phyloP scores from a whole-genome alignment of 2,329 filamentous ascomycete species.

The Calcarisporium arbuscula region DNA sequence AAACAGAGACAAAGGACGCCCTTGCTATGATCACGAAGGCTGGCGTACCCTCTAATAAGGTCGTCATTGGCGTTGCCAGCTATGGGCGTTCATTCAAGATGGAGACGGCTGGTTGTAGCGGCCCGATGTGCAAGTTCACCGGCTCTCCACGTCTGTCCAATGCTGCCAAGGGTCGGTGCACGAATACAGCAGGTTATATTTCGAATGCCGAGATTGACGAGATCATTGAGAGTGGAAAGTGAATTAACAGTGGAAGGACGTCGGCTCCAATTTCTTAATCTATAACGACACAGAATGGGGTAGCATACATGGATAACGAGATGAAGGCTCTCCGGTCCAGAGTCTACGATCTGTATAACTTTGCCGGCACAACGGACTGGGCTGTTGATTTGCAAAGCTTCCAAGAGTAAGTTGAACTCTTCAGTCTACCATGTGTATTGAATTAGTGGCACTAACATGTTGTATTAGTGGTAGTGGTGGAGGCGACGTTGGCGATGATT shows the following conservation, averaged over 20 bases:
- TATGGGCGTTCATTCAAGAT: slow-evolving; percentile 29
- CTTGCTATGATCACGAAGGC: slow-evolving; percentile 23
- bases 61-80: slow-evolving; percentile 23
- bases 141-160: slow-evolving; percentile 17
- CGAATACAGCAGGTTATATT: slow-evolving; percentile 22
- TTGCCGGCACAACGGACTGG: slow-evolving; percentile 6
- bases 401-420: too few relatives aligned
- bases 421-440: too few relatives aligned
- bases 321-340: slow-evolving; percentile 1
- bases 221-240: slow-evolving; percentile 9
- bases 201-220: slow-evolving; percentile 21
- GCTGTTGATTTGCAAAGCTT: slow-evolving; percentile 6
- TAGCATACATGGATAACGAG: slow-evolving; percentile 1
- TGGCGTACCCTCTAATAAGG: slow-evolving; percentile 20
- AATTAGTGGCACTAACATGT: too few relatives aligned
- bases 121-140: slow-evolving; percentile 17
- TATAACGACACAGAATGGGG: slow-evolving; percentile 14
- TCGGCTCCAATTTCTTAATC: slow-evolving; percentile 12
- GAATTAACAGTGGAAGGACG: slow-evolving; percentile 1
- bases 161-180: slow-evolving; percentile 20
- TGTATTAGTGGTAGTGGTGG: too few relatives aligned
- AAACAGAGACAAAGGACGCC: slow-evolving; percentile 26
- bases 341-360: slow-evolving; percentile 2
- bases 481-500: slow-evolving; percentile 1
- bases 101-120: slow-evolving; percentile 19